Percentiles rank a stretch among this genome's conserved stretches.
Conservation (phyloP, 2,329 filamentous ascomycete species). For the Exutisphaerella laricina region DNA sequence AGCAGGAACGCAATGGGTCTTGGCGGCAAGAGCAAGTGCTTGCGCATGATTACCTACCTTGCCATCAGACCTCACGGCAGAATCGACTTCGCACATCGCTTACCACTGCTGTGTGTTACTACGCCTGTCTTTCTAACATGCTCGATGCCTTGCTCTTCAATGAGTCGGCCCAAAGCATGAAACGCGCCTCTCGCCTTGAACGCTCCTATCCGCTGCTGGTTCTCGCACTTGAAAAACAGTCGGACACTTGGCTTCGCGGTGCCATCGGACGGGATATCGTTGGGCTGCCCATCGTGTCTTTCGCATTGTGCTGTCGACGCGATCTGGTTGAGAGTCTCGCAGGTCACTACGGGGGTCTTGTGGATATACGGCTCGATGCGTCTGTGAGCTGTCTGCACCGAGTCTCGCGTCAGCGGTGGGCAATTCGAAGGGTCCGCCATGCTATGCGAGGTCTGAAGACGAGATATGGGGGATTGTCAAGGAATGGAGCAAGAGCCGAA, state of each 20-base stretch:
- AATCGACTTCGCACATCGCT: constrained; percentile 8
- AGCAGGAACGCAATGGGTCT: constrained; percentile 65
- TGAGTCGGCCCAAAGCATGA: constrained; percentile 69
- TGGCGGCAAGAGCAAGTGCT: constrained; percentile 80
- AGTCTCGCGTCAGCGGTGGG: constrained; percentile 64
- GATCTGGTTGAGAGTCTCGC: constrained; percentile 64
- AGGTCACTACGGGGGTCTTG: constrained; percentile 76
- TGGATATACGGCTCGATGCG: constrained; percentile 74
- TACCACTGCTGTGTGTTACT: constrained; percentile 84
- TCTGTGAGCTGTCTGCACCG: constrained; percentile 64
- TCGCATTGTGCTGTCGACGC: constrained; percentile 64
- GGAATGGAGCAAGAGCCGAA: too few species aligned
- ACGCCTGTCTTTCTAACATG: constrained; percentile 61
- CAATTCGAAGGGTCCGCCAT: constrained; percentile 45
- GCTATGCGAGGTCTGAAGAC: too few species aligned
- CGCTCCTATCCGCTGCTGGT: constrained; percentile 80
- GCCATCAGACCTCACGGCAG: constrained; percentile 3
- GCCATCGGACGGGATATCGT: constrained; percentile 8
- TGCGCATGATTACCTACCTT: constrained; percentile 83
- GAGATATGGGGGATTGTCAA: too few species aligned
- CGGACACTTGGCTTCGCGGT: constrained; percentile 60
- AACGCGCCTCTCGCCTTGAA: constrained; percentile 93
- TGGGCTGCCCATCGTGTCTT: constrained; percentile 16
- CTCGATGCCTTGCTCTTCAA: constrained; percentile 55
- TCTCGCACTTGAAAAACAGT: constrained; percentile 95